phyloP scores from a whole-genome alignment of 1,284 basidiomycete species.

The Moesziomyces sp. region DNA sequence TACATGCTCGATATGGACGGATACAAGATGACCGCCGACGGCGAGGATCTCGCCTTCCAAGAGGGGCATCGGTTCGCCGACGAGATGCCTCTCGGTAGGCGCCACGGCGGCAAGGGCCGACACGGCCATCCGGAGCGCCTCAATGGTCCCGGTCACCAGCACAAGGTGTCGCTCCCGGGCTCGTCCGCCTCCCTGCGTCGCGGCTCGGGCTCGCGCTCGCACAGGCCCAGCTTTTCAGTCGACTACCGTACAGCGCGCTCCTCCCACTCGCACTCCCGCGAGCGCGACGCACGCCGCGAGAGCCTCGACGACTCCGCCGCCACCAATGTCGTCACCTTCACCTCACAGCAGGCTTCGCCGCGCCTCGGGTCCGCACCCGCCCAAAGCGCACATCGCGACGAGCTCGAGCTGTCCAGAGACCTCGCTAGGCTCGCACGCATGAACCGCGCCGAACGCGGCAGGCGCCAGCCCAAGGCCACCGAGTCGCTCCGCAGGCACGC shows the following conservation, averaged over 20 bases:
- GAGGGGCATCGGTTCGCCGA: conserved; percentile 63
- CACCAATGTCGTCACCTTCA: conserved; percentile 16
- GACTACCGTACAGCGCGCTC: conserved; percentile 24
- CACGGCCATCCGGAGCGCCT: conserved; percentile 38
- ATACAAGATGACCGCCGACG: conserved; percentile 65
- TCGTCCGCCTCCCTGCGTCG: conserved; percentile 28
- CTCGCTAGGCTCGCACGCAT: conserved; percentile 41
- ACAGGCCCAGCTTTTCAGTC: conserved; percentile 40
- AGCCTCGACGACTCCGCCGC: conserved; percentile 35
- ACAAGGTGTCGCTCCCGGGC: conserved; percentile 37
- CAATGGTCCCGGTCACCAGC: conserved; percentile 33
- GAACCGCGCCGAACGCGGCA: conserved; percentile 19
- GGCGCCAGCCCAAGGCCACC: conserved; percentile 10
- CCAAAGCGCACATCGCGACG: conserved; percentile 35
- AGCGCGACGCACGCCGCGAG: conserved; percentile 22
- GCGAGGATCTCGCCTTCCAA: conserved; percentile 55
- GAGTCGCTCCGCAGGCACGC: conserved; percentile 29
- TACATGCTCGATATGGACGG: conserved; percentile 67
- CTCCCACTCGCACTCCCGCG: conserved; percentile 14
- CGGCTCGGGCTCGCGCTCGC: conserved; percentile 31
- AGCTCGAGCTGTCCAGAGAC: conserved; percentile 42
- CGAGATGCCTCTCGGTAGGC: conserved; percentile 59
- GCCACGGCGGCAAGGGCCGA: conserved; percentile 61
- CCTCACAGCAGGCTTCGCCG: conserved; percentile 7
- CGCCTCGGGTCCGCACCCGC: conserved; percentile 8